Percentiles rank a stretch among this genome's conserved stretches.
These are phyloP conservation scores for Xylaria sp. DNA, from an alignment of 2,329 filamentous ascomycete species.

Conservation along the genomic window DNA sequence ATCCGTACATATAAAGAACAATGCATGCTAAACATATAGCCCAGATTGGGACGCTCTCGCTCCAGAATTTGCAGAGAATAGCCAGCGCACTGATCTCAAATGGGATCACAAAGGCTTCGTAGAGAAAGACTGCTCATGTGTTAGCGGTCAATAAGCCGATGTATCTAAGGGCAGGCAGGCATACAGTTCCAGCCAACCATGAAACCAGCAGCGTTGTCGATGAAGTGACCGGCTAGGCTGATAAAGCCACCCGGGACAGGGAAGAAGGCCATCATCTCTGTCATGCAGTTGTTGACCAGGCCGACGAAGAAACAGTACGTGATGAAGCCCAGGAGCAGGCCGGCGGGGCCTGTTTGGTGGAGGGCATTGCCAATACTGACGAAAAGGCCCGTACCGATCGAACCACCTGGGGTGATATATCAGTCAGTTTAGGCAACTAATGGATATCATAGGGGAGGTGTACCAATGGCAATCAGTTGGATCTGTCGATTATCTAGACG, in stretches of 20 bases:
- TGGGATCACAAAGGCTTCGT: slow-evolving; percentile 40
- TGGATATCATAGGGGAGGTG: too few species aligned
- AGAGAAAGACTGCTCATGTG: too few species aligned
- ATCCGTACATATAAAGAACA: slow-evolving; percentile 43
- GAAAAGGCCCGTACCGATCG: slow-evolving; percentile 58
- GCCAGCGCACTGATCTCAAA: slow-evolving; percentile 41
- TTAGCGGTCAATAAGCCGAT: too few species aligned
- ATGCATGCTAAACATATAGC: slow-evolving; percentile 45
- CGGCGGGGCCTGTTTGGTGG: slow-evolving; percentile 48
- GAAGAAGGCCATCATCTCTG: slow-evolving; percentile 63
- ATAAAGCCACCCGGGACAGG: slow-evolving; percentile 64
- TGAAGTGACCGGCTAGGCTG: slow-evolving; percentile 63
- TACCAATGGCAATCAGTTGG: slow-evolving; percentile 58
- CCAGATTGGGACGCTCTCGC: slow-evolving; percentile 44
- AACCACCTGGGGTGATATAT: too few species aligned
- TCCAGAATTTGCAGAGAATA: slow-evolving; percentile 47
- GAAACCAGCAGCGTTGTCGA: slow-evolving; percentile 64
- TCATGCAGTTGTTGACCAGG: slow-evolving; percentile 64
- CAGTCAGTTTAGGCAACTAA: too few species aligned
- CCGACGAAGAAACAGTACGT: slow-evolving; percentile 57
- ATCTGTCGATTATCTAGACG: slow-evolving; percentile 46
- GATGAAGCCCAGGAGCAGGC: slow-evolving; percentile 58
- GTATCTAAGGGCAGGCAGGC: too few species aligned
- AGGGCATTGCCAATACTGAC: slow-evolving; percentile 60
- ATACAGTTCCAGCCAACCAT: slow-evolving; percentile 46